Conservation (phyloP, 352 stramenopile genomes). For the Phytophthora pluvialis region DNA sequence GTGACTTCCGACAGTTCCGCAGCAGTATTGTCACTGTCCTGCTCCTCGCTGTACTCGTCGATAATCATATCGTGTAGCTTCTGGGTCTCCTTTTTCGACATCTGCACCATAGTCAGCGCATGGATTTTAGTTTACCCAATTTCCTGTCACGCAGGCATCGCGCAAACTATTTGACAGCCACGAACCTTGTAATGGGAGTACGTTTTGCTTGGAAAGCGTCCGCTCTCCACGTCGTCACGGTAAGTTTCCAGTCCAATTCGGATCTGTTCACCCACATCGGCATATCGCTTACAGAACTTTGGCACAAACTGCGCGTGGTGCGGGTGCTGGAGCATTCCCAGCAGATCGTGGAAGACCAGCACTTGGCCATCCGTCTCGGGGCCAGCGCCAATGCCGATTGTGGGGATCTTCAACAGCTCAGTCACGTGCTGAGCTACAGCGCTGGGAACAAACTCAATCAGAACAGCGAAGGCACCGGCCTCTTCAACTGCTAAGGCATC, state of each 20-base stretch:
- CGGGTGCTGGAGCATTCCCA: constrained; percentile 98
- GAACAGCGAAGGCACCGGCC: constrained; percentile 95
- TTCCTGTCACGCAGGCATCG: too few species aligned
- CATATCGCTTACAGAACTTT: constrained; percentile 99
- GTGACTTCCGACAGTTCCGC: constrained; percentile 62
- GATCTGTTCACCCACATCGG: constrained; percentile 94
- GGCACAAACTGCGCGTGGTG: constrained; percentile 96
- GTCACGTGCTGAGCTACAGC: constrained; percentile 95
- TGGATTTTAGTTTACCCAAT: neutral
- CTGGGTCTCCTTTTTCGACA: constrained; percentile 78
- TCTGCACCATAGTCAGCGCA: constrained; percentile 37
- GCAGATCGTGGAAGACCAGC: constrained; percentile 98
- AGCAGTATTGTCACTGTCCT: constrained; percentile 35
- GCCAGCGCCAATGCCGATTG: constrained; percentile 98
- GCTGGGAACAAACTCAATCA: constrained; percentile 85
- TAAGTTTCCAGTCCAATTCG: constrained; percentile 95
- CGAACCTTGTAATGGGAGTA: constrained; percentile 95
- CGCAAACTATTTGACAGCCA: neutral
- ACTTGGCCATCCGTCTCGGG: constrained; percentile 95
- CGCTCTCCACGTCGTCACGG: constrained; percentile 96
- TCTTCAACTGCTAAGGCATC: constrained; percentile 96
- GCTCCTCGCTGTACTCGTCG: constrained; percentile 60
- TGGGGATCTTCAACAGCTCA: constrained; percentile 96
- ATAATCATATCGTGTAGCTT: constrained; percentile 72
- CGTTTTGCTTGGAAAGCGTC: constrained; percentile 93